phyloP scores from a whole-genome alignment of 345 rosid species.

The Lepidium sativum region DNA sequence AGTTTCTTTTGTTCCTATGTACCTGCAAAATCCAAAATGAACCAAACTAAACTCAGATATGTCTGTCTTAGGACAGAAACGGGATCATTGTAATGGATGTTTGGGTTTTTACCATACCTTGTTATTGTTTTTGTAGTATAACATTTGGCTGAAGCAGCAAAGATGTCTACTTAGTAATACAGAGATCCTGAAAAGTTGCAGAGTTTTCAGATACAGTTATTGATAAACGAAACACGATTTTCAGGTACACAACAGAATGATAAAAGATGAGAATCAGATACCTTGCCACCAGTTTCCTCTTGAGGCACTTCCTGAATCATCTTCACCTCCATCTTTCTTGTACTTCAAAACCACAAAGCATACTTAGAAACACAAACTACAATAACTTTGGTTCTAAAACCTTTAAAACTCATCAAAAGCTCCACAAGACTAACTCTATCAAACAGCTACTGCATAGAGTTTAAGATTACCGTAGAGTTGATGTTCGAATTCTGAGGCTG shows the following conservation, averaged over 20 bases:
- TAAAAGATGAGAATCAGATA: slow-evolving; percentile 12
- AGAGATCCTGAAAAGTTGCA: slow-evolving; percentile 18
- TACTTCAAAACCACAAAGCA: slow-evolving; percentile 25
- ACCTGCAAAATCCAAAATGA: background rate
- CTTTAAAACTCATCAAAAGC: background rate
- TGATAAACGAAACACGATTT: background rate
- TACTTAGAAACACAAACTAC: background rate
- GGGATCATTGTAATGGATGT: background rate
- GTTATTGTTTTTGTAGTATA: background rate
- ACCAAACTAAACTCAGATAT: background rate
- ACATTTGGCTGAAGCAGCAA: background rate
- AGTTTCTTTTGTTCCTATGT: background rate
- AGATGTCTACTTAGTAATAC: slow-evolving; percentile 22
- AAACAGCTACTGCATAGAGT: background rate
- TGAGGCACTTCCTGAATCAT: slow-evolving; percentile 68
- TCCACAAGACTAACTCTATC: background rate
- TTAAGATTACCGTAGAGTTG: slow-evolving; percentile 38
- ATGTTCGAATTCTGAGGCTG: slow-evolving; percentile 38
- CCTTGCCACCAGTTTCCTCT: slow-evolving; percentile 99
- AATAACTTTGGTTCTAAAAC: background rate
- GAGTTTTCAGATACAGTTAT: background rate
- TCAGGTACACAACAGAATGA: background rate
- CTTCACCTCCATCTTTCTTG: slow-evolving; percentile 61
- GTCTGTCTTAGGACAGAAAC: background rate
- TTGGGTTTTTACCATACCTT: background rate